phyloP scores from a whole-genome alignment of 2,329 filamentous ascomycete genomes.

The Alternaria consortialis region DNA sequence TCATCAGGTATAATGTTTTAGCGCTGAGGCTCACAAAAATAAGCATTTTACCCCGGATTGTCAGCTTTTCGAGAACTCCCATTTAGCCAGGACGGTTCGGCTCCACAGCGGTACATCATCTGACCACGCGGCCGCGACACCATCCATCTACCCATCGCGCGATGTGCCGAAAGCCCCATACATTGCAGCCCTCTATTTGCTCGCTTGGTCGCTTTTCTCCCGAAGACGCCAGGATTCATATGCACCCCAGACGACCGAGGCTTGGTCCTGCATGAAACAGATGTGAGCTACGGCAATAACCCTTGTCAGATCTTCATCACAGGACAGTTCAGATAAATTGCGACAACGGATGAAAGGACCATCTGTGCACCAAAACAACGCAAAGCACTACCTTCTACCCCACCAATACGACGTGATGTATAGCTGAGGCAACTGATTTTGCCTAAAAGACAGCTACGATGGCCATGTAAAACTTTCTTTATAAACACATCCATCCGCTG shows the following conservation, averaged over 20 bases:
- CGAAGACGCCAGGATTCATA: constrained; percentile 29
- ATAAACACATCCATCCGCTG: constrained; percentile 27
- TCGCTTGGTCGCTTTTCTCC: constrained; percentile 27
- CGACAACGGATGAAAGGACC: constrained; percentile 47
- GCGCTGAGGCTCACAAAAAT: constrained; percentile 9
- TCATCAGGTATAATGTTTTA: not conserved
- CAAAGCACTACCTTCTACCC: constrained; percentile 31
- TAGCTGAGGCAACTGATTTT: constrained; percentile 36
- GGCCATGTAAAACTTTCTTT: constrained; percentile 16
- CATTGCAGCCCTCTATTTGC: constrained; percentile 24
- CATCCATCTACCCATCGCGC: constrained; percentile 13
- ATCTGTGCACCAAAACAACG: constrained; percentile 19
- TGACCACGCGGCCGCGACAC: constrained; percentile 21
- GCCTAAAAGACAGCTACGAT: constrained; percentile 38
- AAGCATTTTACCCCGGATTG: constrained; percentile 26
- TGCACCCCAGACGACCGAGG: constrained; percentile 46
- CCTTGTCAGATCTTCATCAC: constrained; percentile 38
- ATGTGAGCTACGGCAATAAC: constrained; percentile 32
- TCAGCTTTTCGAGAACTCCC: constrained; percentile 18
- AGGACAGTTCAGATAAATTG: constrained; percentile 40
- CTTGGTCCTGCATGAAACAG: constrained; percentile 29
- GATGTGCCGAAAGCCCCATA: constrained; percentile 21
- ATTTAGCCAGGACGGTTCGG: constrained; percentile 33
- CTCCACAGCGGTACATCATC: constrained; percentile 16
- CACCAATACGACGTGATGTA: constrained; percentile 32